phyloP scores from a whole-genome alignment of 2,329 filamentous ascomycete species.

The Cadophora gregata region DNA sequence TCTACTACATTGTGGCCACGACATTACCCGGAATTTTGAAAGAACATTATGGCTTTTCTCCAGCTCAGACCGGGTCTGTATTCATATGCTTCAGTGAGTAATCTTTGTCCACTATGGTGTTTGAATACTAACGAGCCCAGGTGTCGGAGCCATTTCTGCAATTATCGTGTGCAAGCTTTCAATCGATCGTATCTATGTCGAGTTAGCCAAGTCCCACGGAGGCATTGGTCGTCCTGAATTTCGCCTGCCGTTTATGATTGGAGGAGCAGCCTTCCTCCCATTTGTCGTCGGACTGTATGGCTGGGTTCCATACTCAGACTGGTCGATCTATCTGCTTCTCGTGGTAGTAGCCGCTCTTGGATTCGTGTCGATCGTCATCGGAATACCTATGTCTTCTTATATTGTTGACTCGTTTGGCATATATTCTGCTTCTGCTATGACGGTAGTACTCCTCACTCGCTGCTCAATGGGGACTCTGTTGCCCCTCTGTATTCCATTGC shows the following conservation, averaged over 20 bases:
- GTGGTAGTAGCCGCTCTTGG: conserved; percentile 53
- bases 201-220: conserved; percentile 30
- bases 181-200: conserved; percentile 40
- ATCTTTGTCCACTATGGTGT: not conserved
- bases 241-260: conserved; percentile 64
- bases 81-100: conserved; percentile 59
- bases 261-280: conserved; percentile 59
- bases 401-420: conserved; percentile 55
- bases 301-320: conserved; percentile 56
- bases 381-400: conserved; percentile 55
- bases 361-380: conserved; percentile 54
- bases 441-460: conserved; percentile 39
- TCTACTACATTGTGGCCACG: conserved; percentile 54
- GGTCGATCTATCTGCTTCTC: conserved; percentile 57
- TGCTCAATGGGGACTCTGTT: conserved; percentile 56
- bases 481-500: conserved; percentile 56
- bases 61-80: conserved; percentile 56
- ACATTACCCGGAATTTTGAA: conserved; percentile 51
- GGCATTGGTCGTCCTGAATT: conserved; percentile 56
- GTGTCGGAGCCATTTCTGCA: conserved; percentile 44
- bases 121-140: conserved; percentile 29
- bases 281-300: conserved; percentile 62
- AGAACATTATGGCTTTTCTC: conserved; percentile 49
- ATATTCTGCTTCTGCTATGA: conserved; percentile 50
- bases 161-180: conserved; percentile 49